Evolutionary conservation across 1,284 basidiomycete genomes (phyloP), one percentile per base, ranked within the genome.

Genomic region (Malassezia psittaci): DNA sequence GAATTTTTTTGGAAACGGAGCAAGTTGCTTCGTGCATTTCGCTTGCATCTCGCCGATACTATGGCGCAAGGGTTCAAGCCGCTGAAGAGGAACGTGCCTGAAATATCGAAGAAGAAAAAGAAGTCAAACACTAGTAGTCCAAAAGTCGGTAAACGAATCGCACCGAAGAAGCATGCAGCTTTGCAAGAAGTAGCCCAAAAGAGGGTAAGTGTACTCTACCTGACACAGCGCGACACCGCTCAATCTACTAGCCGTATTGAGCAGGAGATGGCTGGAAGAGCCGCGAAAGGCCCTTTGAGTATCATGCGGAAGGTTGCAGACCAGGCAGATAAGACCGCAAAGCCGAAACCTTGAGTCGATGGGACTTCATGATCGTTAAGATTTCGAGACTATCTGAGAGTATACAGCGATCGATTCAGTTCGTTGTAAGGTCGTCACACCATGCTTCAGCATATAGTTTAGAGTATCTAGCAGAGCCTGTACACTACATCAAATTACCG

Each of bases 21-120:
- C 24, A 7, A 29, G 7, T 29, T 29, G 24, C 24, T 29, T 29
- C 24, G 24, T 29, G 24, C 24, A 29, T 29, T 29, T 29, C 24
- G 24, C 24, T 29, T 4, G 24, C 4, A 7, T 29, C 13, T 41
- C 10, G 34, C 40, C 50, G 42, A 12, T 15, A n/a, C 18, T 19
- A 57, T 57, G 55, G 35, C 55, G 33, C 55, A 57, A 37, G 55
- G 55, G 29, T 57, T 57, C 51, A 57, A 57, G 45, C 55, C 55
- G 8, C 45, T 57, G 43, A 52, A 57, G 39, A 37, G 44, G 13
- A 45, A 33, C 21, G n/a, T 41, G 1, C 33, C 21, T 4, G 33
- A 43, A 5, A 19, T 46, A 13, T 13, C 7, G 12, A 55, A 55
- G n/a, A 21, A 37, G 18, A 57, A 57, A 43, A 12, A 8, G 12